These are phyloP conservation scores for Trametes cubensis DNA, from an alignment of 768 basidiomycete species.

Conservation along the genomic window DNA sequence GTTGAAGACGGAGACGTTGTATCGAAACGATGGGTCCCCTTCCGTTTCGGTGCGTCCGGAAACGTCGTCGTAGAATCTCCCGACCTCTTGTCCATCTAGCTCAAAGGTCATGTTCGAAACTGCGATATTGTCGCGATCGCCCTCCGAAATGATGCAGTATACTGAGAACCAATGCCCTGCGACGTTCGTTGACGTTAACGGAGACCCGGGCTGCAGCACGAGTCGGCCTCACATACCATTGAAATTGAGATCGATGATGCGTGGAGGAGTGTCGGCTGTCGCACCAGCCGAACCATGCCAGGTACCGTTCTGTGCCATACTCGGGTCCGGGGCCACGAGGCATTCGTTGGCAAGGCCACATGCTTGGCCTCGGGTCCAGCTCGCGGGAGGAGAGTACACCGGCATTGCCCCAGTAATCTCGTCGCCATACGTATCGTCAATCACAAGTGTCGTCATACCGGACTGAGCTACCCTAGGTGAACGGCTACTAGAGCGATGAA, in stretches of 20 bases:
- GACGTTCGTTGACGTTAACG: background rate
- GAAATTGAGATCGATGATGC: constrained; percentile 15
- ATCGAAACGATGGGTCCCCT: background rate
- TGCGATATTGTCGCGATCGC: constrained; percentile 9
- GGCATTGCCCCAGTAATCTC: constrained; percentile 5
- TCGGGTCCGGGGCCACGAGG: constrained; percentile 13
- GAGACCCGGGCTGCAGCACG: background rate
- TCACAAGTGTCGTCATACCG: background rate
- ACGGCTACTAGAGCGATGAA: background rate
- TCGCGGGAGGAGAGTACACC: background rate
- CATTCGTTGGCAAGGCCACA: constrained; percentile 6
- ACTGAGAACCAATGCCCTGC: constrained; percentile 8
- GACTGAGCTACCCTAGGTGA: background rate
- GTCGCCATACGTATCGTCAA: constrained; percentile 15
- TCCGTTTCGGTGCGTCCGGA: constrained; percentile 2
- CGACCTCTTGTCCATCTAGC: constrained; percentile 10
- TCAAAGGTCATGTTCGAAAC: constrained; percentile 17
- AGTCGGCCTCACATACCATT: background rate
- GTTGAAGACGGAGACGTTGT: constrained; percentile 13
- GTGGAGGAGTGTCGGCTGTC: constrained; percentile 1
- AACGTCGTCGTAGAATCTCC: constrained; percentile 12
- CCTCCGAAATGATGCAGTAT: constrained; percentile 13
- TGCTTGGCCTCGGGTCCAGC: constrained; percentile 7
- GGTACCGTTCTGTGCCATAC: constrained; percentile 7
- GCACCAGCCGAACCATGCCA: constrained; percentile 14